Conservation (phyloP, 345 rosid genomes). For the Camelina hispida region DNA sequence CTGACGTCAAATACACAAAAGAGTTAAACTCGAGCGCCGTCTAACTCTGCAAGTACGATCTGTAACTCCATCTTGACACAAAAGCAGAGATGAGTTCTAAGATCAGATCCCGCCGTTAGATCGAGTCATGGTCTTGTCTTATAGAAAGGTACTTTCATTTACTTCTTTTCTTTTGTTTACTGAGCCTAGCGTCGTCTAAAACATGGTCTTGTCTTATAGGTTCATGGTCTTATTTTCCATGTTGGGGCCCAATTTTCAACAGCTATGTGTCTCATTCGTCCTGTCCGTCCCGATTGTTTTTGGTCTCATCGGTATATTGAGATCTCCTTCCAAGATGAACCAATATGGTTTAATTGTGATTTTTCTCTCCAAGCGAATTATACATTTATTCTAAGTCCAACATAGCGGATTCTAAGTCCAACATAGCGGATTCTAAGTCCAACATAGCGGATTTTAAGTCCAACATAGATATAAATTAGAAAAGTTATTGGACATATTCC, state of each 20-base stretch:
- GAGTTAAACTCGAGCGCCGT: constrained; percentile 11
- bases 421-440: neutral
- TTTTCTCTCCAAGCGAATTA: constrained; percentile 30
- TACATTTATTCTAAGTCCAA: too few relatives aligned
- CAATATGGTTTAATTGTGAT: neutral
- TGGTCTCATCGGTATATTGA: neutral
- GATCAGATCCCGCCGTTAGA: constrained; percentile 5
- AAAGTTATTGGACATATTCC: neutral
- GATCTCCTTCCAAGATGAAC: neutral
- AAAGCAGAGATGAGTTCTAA: neutral
- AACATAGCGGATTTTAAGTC: too few relatives aligned
- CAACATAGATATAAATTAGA: neutral
- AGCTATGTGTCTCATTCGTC: neutral
- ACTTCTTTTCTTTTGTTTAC: neutral
- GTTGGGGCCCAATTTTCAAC: neutral
- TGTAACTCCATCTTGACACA: constrained; percentile 3
- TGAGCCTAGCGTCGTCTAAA: neutral
- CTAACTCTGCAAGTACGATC: constrained; percentile 12
- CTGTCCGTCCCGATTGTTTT: neutral
- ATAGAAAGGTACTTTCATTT: constrained; percentile 1
- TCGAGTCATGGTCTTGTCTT: neutral
- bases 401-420: constrained; percentile 22
- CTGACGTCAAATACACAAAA: neutral
- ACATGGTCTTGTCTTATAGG: neutral
- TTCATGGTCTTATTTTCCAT: constrained; percentile 8